Evolutionary conservation across 345 rosid species (phyloP), one percentile per base, ranked within the genome.

Genomic region (Hibiscus syriacus): DNA sequence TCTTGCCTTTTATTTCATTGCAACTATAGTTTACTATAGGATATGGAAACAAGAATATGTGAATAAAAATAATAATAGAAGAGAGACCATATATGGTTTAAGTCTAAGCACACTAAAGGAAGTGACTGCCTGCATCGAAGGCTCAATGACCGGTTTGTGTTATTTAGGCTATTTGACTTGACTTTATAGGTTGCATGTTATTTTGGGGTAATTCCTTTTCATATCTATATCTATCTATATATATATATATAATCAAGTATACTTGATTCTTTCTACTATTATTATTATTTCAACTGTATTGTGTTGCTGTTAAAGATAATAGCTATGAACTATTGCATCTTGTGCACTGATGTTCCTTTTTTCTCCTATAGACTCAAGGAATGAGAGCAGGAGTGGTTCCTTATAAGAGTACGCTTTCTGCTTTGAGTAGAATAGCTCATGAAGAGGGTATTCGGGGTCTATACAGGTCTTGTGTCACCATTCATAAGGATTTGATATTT

Each of bases 391-490:
- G n/a, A n/a, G n/a, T n/a, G n/a, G n/a, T n/a, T n/a, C n/a, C n/a
- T n/a, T n/a, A n/a, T n/a, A n/a, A n/a, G n/a, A n/a, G n/a, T n/a
- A n/a, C n/a, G n/a, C 90, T 43, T 14, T 89, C 89, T 82, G 94
- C 94, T 64, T 75, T 89, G 80, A 84, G 85, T 66, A 87, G 93
- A 81, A 92, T 92, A 81, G 82, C 84, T 64, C 82, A 69, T 16
- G 88, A 86, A 80, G 96, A 91, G 78, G 94, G 98, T 20, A 82
- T 92, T 20, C 94, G 90, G 13, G 98, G 98, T 20, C 74, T 89
- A 76, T 92, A 92, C 85, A 88, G 92, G 96, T 88, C 52, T 64
- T 54, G 54, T 50, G 8, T 23, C 20, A 1, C 29, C 16, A 1
- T 68, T 29, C 64, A 9, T 27, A 16, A 12, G n/a, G 6, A 30